These are phyloP conservation scores for Lotus japonicus DNA, from an alignment of 306 rosid species.

Conservation along the genomic window DNA sequence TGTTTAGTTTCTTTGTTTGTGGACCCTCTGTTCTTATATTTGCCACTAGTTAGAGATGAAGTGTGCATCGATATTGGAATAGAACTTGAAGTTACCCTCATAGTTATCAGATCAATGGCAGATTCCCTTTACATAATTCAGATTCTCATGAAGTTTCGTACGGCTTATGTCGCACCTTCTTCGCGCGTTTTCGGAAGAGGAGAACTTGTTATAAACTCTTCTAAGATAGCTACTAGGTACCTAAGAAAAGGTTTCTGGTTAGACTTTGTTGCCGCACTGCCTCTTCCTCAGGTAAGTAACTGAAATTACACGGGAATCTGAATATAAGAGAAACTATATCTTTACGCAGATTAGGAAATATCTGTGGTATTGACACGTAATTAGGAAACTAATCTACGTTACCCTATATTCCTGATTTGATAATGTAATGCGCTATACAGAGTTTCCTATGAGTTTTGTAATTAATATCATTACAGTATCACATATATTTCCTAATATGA, in stretches of 20 bases:
- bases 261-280: slow-evolving; percentile 35
- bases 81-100: slow-evolving; percentile 26
- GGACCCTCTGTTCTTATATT: slow-evolving; percentile 38
- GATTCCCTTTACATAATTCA: slow-evolving; percentile 36
- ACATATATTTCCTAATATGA: too few species aligned
- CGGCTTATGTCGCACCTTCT: slow-evolving; percentile 42
- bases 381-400: too few species aligned
- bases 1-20: slow-evolving; percentile 36
- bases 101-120: slow-evolving; percentile 22
- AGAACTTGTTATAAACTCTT: slow-evolving; percentile 34
- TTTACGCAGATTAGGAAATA: too few species aligned
- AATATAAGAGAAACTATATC: too few species aligned
- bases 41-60: slow-evolving; percentile 26
- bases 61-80: slow-evolving; percentile 32
- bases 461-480: too few species aligned
- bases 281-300: slow-evolving; percentile 36
- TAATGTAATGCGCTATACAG: too few species aligned
- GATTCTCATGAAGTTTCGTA: slow-evolving; percentile 26
- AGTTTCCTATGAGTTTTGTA: too few species aligned
- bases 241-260: slow-evolving; percentile 27
- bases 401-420: too few species aligned
- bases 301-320: neutral
- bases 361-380: too few species aligned
- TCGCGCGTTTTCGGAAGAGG: slow-evolving; percentile 45
- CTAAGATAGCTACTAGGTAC: slow-evolving; percentile 32